Base-by-base conservation (phyloP, 345 rosid genomes). In the Mallotus nudiflorus region DNA sequence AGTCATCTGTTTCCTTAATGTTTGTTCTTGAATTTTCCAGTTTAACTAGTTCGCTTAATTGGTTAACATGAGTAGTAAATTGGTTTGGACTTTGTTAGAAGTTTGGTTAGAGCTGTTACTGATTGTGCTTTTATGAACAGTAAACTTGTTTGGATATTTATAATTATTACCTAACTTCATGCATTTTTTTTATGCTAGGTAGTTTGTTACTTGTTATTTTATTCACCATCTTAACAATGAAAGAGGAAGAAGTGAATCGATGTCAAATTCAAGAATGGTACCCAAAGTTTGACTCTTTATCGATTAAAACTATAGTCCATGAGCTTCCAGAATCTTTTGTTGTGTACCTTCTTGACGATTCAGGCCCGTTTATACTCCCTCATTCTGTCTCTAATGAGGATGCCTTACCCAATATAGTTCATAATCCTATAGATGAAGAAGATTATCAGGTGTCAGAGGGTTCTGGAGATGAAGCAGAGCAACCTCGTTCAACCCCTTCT, bases 251-350 rank as follows among this genome's bases (percentile, higher is more conserved):
- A 69, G 85, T 89, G 16, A 85, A 88, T 29, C 80, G 82, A 13
- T 93, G 97, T 78, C 98, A 93, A 80, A 86, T 88, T 77, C 96
- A 91, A 56, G 91, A 86, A 68, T 91, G 96, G 96, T 91, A 91
- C 59, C 97, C 96, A 0, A 93, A 82, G 67, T 89, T 93, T 69
- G 87, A 70, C 82, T 80, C 86, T 2, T 71, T 76, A 27, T 87
- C 96, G 29, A 82, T 93, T 15, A 91, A 62, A 79, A 91, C 97
- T 63, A 79, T 80, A 68, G 83, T 88, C 44, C 97, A 83, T 68
- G 66, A 84, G 65, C 94, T 91, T 74, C 96, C 96, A 0, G 94
- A 93, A 45, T 71, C 88, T 27, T 93, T 93, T 82, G 83, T 93
- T 24, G 73, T 65, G 46, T 93, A 89, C 72, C 88, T 93, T 62